Evolutionary conservation across 371 early-diverging fungal genomes (phyloP).

Genomic region (Rhizopus arrhizus): DNA sequence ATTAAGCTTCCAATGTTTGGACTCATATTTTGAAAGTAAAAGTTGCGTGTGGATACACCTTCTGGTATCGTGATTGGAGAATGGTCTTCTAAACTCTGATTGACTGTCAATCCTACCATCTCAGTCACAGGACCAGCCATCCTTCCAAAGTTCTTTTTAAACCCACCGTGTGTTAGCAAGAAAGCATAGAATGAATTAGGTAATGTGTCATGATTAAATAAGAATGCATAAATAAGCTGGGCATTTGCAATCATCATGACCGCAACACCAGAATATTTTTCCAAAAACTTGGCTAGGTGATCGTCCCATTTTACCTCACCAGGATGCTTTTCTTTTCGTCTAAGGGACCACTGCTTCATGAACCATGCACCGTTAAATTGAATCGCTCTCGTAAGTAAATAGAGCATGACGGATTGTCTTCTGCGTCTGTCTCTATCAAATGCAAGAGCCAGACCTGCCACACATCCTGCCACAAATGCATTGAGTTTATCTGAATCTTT

Average conservation of each 20-base stretch:
- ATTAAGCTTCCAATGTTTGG: slow-evolving; percentile 60
- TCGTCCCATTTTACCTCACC: slow-evolving; percentile 51
- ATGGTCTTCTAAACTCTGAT: slow-evolving; percentile 38
- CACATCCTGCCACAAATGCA: slow-evolving; percentile 77
- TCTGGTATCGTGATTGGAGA: slow-evolving; percentile 47
- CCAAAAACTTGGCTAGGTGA: slow-evolving; percentile 52
- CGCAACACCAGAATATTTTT: slow-evolving; percentile 57
- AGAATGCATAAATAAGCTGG: slow-evolving; percentile 66
- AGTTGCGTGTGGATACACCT: slow-evolving; percentile 50
- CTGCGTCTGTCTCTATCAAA: slow-evolving; percentile 73
- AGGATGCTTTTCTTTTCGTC: slow-evolving; percentile 38
- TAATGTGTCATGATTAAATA: slow-evolving; percentile 64
- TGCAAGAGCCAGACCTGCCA: slow-evolving; percentile 72
- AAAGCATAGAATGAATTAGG: slow-evolving; percentile 68
- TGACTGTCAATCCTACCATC: slow-evolving; percentile 43
- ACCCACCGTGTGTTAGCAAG: slow-evolving; percentile 67
- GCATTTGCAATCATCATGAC: slow-evolving; percentile 72
- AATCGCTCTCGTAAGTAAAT: slow-evolving; percentile 74
- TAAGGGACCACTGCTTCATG: slow-evolving; percentile 64
- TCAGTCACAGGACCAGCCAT: slow-evolving; percentile 57
- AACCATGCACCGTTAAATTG: slow-evolving; percentile 74
- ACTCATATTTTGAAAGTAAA: slow-evolving; percentile 53
- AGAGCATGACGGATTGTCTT: slow-evolving; percentile 77
- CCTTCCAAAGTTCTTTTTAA: slow-evolving; percentile 55
- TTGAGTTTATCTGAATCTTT: slow-evolving; percentile 61